Evolutionary conservation across 2,329 filamentous ascomycete genomes (phyloP).

Genomic region (Aureobasidium sp.): DNA sequence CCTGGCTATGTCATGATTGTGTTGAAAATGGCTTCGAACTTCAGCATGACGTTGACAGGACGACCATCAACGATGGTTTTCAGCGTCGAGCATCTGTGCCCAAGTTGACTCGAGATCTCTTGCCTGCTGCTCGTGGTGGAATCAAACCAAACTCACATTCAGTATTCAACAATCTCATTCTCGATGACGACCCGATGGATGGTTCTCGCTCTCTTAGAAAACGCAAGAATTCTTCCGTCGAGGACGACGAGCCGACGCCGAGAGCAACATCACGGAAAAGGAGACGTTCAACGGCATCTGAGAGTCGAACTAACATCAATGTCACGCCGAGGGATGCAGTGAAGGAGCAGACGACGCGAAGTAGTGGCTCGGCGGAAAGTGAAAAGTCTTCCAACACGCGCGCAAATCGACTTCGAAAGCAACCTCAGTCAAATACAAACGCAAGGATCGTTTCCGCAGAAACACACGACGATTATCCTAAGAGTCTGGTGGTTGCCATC

Average conservation of each 20-base stretch:
- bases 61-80: slow-evolving; percentile 31
- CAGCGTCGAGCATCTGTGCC: slow-evolving; percentile 53
- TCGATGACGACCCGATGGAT: slow-evolving; percentile 66
- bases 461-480: slow-evolving; percentile 25
- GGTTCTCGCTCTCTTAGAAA: slow-evolving; percentile 73
- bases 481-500: slow-evolving; percentile 46
- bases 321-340: slow-evolving; percentile 15
- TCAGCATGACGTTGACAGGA: slow-evolving; percentile 33
- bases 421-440: slow-evolving; percentile 40
- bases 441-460: slow-evolving; percentile 26
- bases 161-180: slow-evolving; percentile 63
- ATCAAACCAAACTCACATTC: slow-evolving; percentile 65
- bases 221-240: slow-evolving; percentile 69
- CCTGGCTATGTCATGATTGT: slow-evolving; percentile 56
- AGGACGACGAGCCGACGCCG: slow-evolving; percentile 41
- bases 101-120: slow-evolving; percentile 57
- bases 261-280: slow-evolving; percentile 33
- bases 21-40: slow-evolving; percentile 38
- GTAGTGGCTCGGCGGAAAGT: slow-evolving; percentile 18
- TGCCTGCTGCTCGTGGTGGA: slow-evolving; percentile 58
- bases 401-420: slow-evolving; percentile 42
- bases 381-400: slow-evolving; percentile 24
- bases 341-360: slow-evolving; percentile 13
- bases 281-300: slow-evolving; percentile 28
- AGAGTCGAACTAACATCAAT: slow-evolving; percentile 20